Conservation (phyloP, 129 eudicot genomes). For the Flaveria sonorensis region DNA sequence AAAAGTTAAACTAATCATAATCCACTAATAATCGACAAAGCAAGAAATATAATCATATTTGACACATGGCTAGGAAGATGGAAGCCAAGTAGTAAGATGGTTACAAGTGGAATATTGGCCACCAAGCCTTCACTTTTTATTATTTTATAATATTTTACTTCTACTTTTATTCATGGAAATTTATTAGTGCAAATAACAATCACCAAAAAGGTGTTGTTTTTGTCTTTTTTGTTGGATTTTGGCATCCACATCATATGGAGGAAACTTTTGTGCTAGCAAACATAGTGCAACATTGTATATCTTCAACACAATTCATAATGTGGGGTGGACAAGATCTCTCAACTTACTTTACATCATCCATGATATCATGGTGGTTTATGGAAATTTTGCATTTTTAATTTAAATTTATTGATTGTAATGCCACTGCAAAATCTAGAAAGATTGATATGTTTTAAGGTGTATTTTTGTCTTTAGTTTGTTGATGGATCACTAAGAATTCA, state of each 20-base stretch:
- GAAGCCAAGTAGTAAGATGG: conserved; percentile 32
- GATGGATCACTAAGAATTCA: background rate
- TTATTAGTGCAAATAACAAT: conserved; percentile 30
- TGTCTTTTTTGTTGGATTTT: conserved; percentile 35
- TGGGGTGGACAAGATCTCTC: conserved; percentile 32
- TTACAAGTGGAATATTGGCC: conserved; percentile 39
- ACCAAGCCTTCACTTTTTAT: conserved; percentile 26
- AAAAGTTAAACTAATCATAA: conserved; percentile 3
- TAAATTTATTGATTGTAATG: background rate
- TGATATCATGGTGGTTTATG: conserved; percentile 9
- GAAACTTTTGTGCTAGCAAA: conserved; percentile 17
- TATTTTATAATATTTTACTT: conserved; percentile 16
- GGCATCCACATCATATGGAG: conserved; percentile 38
- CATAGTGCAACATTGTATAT: conserved; percentile 26
- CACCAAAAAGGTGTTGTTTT: conserved; percentile 20
- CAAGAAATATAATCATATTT: conserved; percentile 26
- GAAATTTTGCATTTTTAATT: background rate
- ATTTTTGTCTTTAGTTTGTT: background rate
- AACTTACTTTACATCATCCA: conserved; percentile 35
- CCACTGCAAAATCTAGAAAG: background rate
- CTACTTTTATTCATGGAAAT: conserved; percentile 28
- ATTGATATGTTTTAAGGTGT: background rate
- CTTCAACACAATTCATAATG: conserved; percentile 22
- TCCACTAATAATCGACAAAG: conserved; percentile 25
- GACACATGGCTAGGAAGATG: conserved; percentile 30